Conservation (phyloP, 106 monocot species). For the Dioscorea zingiberensis region DNA sequence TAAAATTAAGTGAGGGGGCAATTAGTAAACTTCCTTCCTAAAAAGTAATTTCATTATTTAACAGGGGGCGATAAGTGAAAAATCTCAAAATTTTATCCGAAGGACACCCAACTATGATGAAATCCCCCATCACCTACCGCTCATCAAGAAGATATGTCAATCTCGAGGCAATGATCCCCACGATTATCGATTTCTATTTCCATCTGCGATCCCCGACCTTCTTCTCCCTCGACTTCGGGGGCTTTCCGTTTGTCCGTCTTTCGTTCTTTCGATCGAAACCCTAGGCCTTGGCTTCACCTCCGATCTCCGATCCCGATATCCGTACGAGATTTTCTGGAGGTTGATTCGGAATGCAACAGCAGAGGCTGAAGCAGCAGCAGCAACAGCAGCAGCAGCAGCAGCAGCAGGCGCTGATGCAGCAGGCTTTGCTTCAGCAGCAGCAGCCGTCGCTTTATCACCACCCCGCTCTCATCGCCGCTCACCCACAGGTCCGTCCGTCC, state of each 20-base stretch:
- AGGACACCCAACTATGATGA: too few species aligned
- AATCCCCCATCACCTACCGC: too few species aligned
- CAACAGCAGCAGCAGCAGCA: slow-evolving; percentile 11
- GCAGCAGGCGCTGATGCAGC: slow-evolving; percentile 34
- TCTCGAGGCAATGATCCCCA: background rate
- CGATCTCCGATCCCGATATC: too few species aligned
- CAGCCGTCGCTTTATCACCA: slow-evolving; percentile 22
- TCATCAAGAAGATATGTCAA: too few species aligned
- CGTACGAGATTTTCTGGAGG: background rate
- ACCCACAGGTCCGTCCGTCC: background rate
- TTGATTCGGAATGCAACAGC: slow-evolving; percentile 2
- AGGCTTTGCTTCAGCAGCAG: slow-evolving; percentile 28
- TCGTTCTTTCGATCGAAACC: background rate
- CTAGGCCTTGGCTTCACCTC: background rate
- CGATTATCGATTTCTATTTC: background rate
- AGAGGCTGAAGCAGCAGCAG: background rate
- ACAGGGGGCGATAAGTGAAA: too few species aligned
- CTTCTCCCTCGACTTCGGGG: slow-evolving; percentile 8
- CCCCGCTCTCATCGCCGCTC: slow-evolving; percentile 1
- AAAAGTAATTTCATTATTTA: too few species aligned
- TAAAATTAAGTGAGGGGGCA: too few species aligned
- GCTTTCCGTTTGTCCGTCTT: background rate
- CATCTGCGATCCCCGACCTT: background rate
- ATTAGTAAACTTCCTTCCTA: too few species aligned
- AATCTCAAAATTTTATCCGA: too few species aligned